Percentiles rank a stretch among this genome's conserved stretches.
phyloP scores from a whole-genome alignment of 139 green algal species.

The Astrephomene gubernaculifera region DNA sequence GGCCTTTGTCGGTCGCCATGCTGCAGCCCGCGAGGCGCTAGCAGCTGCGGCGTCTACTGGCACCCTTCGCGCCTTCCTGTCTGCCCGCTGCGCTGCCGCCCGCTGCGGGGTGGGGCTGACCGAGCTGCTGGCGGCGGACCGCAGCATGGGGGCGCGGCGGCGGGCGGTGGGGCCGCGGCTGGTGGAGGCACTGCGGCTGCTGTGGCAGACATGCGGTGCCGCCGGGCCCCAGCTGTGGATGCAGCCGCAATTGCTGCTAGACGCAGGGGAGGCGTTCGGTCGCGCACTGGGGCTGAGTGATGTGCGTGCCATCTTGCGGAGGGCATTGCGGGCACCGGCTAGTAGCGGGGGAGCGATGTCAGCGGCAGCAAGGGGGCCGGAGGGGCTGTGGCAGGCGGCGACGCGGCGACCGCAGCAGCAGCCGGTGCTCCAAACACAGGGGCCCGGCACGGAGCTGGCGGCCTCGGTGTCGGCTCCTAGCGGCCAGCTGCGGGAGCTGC shows the following conservation, averaged over 20 bases:
- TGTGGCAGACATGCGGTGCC: neutral
- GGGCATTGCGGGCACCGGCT: neutral
- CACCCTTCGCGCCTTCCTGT: conserved; percentile 7
- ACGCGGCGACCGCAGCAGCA: neutral
- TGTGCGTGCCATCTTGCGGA: neutral
- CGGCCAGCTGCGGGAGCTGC: neutral
- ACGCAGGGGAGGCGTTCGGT: neutral
- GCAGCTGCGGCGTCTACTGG: neutral
- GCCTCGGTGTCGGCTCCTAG: neutral
- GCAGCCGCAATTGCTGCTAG: too few species aligned
- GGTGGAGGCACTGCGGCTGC: neutral
- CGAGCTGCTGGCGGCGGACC: conserved; percentile 21
- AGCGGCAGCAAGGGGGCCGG: too few species aligned
- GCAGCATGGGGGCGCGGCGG: neutral
- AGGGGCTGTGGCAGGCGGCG: neutral
- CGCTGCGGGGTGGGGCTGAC: neutral
- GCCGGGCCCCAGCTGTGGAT: too few species aligned
- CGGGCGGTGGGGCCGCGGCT: neutral
- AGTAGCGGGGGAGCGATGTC: too few species aligned
- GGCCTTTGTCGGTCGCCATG: neutral
- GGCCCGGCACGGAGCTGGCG: neutral
- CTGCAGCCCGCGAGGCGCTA: neutral
- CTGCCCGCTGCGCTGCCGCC: neutral
- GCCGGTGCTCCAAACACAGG: neutral
- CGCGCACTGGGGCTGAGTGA: neutral